Evolutionary conservation across 75 land plant genomes (phyloP).

Genomic region (Azolla pinnata): DNA sequence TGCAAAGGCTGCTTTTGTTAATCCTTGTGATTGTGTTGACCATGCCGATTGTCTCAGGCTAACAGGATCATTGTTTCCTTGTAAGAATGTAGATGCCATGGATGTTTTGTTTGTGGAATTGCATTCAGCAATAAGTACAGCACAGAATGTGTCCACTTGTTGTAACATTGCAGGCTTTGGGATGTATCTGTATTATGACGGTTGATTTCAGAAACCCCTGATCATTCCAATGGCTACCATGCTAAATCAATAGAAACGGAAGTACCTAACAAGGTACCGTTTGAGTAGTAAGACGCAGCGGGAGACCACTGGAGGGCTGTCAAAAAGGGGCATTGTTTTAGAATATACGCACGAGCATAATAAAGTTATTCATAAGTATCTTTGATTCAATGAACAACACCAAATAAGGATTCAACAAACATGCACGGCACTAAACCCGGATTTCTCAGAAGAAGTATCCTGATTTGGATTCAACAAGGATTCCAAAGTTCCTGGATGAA

Average conservation of each 20-base stretch:
- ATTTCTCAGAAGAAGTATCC: too few relatives aligned
- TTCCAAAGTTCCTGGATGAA: too few relatives aligned
- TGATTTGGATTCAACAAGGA: too few relatives aligned
- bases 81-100: slow-evolving; percentile 34
- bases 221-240: too few relatives aligned
- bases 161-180: slow-evolving; percentile 66
- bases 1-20: slow-evolving; percentile 66
- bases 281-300: slow-evolving; percentile 82
- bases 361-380: too few relatives aligned
- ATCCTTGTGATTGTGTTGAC: slow-evolving; percentile 24
- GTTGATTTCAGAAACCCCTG: too few relatives aligned
- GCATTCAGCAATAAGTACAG: slow-evolving; percentile 66
- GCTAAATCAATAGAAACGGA: too few relatives aligned
- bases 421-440: too few relatives aligned
- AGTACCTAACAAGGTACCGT: slow-evolving; percentile 75
- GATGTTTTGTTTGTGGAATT: slow-evolving; percentile 35
- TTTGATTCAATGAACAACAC: too few relatives aligned
- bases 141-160: slow-evolving; percentile 94
- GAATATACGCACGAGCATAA: too few relatives aligned
- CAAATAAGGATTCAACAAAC: too few relatives aligned
- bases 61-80: slow-evolving; percentile 21
- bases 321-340: too few relatives aligned
- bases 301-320: slow-evolving; percentile 95
- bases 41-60: slow-evolving; percentile 10
- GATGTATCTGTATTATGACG: slow-evolving; percentile 73